Base-by-base conservation (phyloP, 2,329 filamentous ascomycete genomes). In the Talaromyces sp. region DNA sequence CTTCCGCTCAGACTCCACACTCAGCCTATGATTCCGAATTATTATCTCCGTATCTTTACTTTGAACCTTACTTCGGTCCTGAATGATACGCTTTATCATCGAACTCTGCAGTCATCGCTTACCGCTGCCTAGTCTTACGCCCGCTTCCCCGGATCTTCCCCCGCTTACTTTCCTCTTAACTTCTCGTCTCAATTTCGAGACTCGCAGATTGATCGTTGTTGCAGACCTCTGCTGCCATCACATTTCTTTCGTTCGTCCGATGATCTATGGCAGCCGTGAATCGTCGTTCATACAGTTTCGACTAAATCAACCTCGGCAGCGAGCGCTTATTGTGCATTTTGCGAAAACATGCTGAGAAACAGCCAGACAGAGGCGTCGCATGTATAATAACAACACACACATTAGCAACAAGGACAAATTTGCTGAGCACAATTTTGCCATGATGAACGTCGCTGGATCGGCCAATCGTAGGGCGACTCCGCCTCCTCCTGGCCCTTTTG, bases 401-500 rank as follows among this genome's bases (percentile, higher is more conserved):
- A 44, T 28, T 18, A 35, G 25, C 31, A 23, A 16, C 44, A 54
- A 52, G 44, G 25, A 33, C 9, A 61, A 25, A 42, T 37, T n/a
- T n/a, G n/a, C 18, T 23, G n/a, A n/a, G n/a, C n/a, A n/a, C 44
- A 57, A 35, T 54, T 31, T 61, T 55, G 57, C 58, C 64, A 68
- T 63, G 58, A 77, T 77, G 73, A 71, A 77, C 65, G 69, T 71
- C 61, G 70, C 69, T 37, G 67, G 68, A 42, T 65, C 72, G 35
- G 68, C 76, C 64, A 62, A 70, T 62, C 72, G 69, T 82, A 77
- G 80, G 35, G 63, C 58, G 21, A 58, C 81, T 73, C 79, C 82
- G 69, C 80, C 85, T 69, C 77, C 81, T 62, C 80, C 83, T 67
- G 77, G 84, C 71, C 84, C 85, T 40, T 90, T 90, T 81, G 88